These are phyloP conservation scores for Pichia ethanolica DNA, from an alignment of 805 yeast species.

Conservation along the genomic window DNA sequence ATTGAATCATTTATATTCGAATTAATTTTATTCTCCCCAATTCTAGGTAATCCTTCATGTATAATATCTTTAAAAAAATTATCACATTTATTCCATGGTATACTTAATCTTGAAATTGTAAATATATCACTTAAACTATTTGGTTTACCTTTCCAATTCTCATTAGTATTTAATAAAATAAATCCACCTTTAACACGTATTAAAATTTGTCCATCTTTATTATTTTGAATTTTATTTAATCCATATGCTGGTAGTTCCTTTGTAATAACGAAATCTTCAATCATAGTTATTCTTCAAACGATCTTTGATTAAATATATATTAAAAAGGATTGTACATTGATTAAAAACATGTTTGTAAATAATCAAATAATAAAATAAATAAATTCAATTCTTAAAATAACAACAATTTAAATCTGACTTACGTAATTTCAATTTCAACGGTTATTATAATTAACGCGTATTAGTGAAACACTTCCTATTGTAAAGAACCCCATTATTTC, in stretches of 20 bases:
- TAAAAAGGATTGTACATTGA: too few relatives aligned
- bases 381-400: too few relatives aligned
- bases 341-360: too few relatives aligned
- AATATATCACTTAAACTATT: conserved; percentile 8
- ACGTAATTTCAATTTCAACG: too few relatives aligned
- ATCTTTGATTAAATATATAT: too few relatives aligned
- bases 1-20: conserved; percentile 2
- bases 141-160: background rate
- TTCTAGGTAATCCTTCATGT: conserved; percentile 6
- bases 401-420: too few relatives aligned
- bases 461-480: too few relatives aligned
- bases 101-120: conserved; percentile 5
- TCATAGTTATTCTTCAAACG: background rate
- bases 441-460: background rate
- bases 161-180: conserved; percentile 6
- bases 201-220: conserved; percentile 13
- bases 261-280: conserved; percentile 9
- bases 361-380: too few relatives aligned
- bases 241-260: conserved; percentile 4
- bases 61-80: conserved; percentile 9
- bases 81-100: conserved; percentile 7
- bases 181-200: conserved; percentile 10
- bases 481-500: too few relatives aligned
- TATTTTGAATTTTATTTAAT: conserved; percentile 6
- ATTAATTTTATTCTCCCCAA: conserved; percentile 10